Evolutionary conservation across 768 basidiomycete genomes (phyloP), one percentile per base, ranked within the genome.

Genomic region (Suillus decipiens): DNA sequence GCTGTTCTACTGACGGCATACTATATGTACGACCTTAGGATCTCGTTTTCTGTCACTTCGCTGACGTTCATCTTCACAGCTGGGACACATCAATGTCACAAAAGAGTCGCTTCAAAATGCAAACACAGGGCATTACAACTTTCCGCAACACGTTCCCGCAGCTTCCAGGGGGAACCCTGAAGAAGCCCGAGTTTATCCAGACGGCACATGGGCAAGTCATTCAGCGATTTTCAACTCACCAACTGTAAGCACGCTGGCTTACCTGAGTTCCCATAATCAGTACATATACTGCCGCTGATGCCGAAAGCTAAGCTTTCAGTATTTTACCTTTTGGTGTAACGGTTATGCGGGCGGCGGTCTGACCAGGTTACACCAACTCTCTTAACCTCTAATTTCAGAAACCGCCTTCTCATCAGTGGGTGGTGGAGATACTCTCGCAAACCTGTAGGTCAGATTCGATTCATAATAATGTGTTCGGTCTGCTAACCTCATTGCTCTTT

Each of bases 81-180:
- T 99, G 92, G 84, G 97, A 99, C 69, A 90, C 92, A 17, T 82
- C 95, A 2, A 96, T 95, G 93, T 87, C 94, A 4, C 96, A 99
- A 73, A 99, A 99, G 80, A 95, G 93, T 67, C 88, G 88, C 66
- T 99, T 99, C 85, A 96, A 97, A 75, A 96, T 98, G 91, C 91
- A 96, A 73, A 90, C 90, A 43, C 93, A 95, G 70, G 96, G 95
- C 24, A 92, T 92, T 68, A 89, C 84, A 69, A 83, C 80, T 43
- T 90, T 89, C 79, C 90, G 97, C 71, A 89, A 89, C 70, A 89
- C 95, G 0, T 99, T 99, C 88, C 97, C 97, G 61, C 92, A 96
- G 71, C 80, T 97, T 10, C 96, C 96, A 0, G 84, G 93, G 74
- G 85, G 88, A 64, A 86, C 85, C 7, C 77, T 98, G 65, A 76